Base-by-base conservation (phyloP, 768 basidiomycete genomes). In the Tulasnella sp. region DNA sequence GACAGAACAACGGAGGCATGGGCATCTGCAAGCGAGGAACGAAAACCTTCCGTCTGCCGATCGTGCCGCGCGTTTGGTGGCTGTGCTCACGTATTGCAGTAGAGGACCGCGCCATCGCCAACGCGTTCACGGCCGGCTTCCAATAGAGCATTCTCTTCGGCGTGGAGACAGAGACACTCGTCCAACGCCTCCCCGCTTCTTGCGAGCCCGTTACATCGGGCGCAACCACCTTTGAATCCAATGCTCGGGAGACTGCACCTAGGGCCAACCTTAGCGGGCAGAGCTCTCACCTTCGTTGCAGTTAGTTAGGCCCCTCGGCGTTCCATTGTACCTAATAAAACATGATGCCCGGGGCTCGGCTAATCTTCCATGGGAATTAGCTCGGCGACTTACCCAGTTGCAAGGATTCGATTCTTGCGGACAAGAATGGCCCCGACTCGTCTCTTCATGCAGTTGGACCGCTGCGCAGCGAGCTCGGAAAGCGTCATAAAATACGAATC, bases 401-500 rank as follows among this genome's bases (percentile, higher is more conserved):
- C 89, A 31, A 95, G 86, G 36, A 95, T 90, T 39, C 94, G 90
- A 81, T 86, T 86, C 71, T 86, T 92, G 0, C 94, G 90, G 40
- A 98, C 97, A 39, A 99, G 87, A 27, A 99, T 91, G 0, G 97
- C 97, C 10, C 98, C 98, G 0, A 99, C 98, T 2, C 98, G 90
- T 10, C 97, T 90, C 84, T 98, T 98, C 96, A 98, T 98, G 84
- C 97, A 98, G 83, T 98, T 98, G 5, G 95, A 96, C 44, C 95
- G 88, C 80, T 90, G 91, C 19, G 96, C 95, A 21, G 96, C 96
- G 48, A 98, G 89, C 24, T 93, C 92, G 19, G 97, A 97, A 42
- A 98, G 88, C 4, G 93, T 96, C 97, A 99, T 99, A 85, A 99
- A 99, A 85, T 99, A 99, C 0, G 92, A 91, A 84, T 99, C 97